Percentiles rank a stretch among this genome's conserved stretches.
These are phyloP conservation scores for Dactylellina cionopaga DNA, from an alignment of 2,329 filamentous ascomycete genomes.

Conservation along the genomic window DNA sequence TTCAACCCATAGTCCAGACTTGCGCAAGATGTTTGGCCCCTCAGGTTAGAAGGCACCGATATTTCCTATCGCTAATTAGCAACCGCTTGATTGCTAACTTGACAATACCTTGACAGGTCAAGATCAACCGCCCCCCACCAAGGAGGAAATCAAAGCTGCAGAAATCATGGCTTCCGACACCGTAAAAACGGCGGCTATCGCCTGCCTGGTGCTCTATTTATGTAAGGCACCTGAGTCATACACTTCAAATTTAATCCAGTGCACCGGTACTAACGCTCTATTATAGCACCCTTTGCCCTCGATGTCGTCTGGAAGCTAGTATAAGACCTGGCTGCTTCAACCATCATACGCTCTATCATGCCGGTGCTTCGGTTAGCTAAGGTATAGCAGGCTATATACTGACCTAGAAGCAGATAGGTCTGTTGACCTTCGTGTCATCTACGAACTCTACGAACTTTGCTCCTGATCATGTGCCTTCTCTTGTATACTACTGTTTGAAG, in stretches of 20 bases:
- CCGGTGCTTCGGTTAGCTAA: not conserved
- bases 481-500: slow-evolving; percentile 11
- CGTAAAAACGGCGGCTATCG: slow-evolving; percentile 73
- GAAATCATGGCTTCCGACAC: slow-evolving; percentile 75
- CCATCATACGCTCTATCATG: not conserved
- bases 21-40: slow-evolving; percentile 55
- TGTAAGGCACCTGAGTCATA: slow-evolving; percentile 67
- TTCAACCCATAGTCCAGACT: not conserved
- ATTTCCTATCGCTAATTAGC: too few species aligned
- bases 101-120: slow-evolving; percentile 63
- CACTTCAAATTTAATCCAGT: not conserved
- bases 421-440: too few species aligned
- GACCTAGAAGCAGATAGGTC: too few species aligned
- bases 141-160: slow-evolving; percentile 73
- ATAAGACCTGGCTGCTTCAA: slow-evolving; percentile 56
- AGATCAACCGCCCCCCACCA: slow-evolving; percentile 71
- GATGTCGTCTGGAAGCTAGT: slow-evolving; percentile 67
- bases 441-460: too few species aligned
- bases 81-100: too few species aligned
- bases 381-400: too few species aligned
- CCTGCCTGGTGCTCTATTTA: slow-evolving; percentile 76
- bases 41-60: slow-evolving; percentile 18
- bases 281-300: slow-evolving; percentile 67
- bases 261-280: not conserved
- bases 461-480: slow-evolving; percentile 6